Base-by-base conservation (phyloP, 2,329 filamentous ascomycete species). In the Ophiostoma fasciatum region DNA sequence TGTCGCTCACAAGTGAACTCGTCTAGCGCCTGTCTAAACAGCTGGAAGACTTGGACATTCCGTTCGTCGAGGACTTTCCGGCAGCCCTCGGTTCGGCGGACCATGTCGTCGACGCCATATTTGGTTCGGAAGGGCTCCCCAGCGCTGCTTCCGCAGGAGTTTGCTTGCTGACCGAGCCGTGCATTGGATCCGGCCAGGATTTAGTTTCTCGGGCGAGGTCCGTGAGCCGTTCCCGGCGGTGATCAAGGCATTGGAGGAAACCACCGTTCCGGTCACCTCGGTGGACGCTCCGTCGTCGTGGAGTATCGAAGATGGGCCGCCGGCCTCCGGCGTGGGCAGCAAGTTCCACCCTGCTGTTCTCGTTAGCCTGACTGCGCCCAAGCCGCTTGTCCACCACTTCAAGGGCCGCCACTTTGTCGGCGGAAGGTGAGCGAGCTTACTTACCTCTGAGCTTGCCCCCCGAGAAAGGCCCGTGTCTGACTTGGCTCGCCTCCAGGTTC, bases 201-300 rank as follows among this genome's bases (percentile, higher is more conserved):
- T 98, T 62, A 90, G 81, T 42, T 98, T 98, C 61, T 78, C 77
- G 2, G 88, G 87, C 7, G 78, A 90, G 45, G 78, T 98, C 36
- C 77, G 90, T n/a, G 83, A 93, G 45, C 90, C 90, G 1, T 98
- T 96, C 51, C 77, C 78, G 1, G 66, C 67, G 0, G 80, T 94
- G 12, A 92, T 98, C 47, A 63, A 70, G 42, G 75, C 80, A 7
- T 65, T 98, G 26, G 73, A 84, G 46, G 66, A 76, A 28, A 79
- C 81, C 5, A 68, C 68, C 19, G 51, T 90, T 7, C 82, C 85
- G 0, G 80, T 96, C 0, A 78, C 90, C 3, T 81, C 84, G 3
- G 82, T 98, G 17, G 90, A 98, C 59, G 85, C 83, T 7, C 90
- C 90, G 1, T 93, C 83, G 22, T 90, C 82, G 2, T 98, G 90